Base-by-base conservation (phyloP, 805 yeast genomes). In the Myxozyma sirexii region DNA sequence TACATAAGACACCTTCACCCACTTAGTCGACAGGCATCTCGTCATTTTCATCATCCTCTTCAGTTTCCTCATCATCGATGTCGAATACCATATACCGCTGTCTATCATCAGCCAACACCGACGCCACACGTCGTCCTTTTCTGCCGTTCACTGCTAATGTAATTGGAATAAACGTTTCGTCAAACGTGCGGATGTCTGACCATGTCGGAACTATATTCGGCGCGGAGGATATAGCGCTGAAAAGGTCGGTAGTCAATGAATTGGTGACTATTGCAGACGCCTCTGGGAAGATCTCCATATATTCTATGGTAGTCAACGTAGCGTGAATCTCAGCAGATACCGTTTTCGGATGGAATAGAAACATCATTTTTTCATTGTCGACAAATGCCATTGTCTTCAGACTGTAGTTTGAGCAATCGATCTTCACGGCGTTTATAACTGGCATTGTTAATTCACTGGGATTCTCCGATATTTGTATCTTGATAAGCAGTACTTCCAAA, bases 61-160 rank as follows among this genome's bases (percentile, higher is more conserved):
- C 62, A n/a, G n/a, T n/a, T 27, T 58, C 65, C 15, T 54, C 59
- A 29, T 48, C 68, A 33, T 65, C 68, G 6, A 65, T 46, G 51
- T 65, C 68, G 44, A 65, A 65, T 12, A 65, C 59, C 42, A 41
- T 23, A 42, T 59, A 65, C 17, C 68, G 56, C 38, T 62, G 67
- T 33, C 17, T 29, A 33, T 65, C 68, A 31, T 61, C 58, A 23
- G 67, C 59, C 10, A 65, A 31, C 10, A 62, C 54, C n/a, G 52
- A 37, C 12, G 66, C 68, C 8, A 65, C 65, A 8, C 68, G 53
- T 24, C 68, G 56, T 21, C 65, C 66, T 13, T 27, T 24, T 12
- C 65, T 45, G 17, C 65, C 65, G 37, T 65, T 65, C 27, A 65
- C 49, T 1, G 67, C 56, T 35, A 65, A n/a, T 8, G 59, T 52